These are phyloP conservation scores for Pseudozyma pruni DNA, from an alignment of 1,284 basidiomycete species.

Conservation along the genomic window DNA sequence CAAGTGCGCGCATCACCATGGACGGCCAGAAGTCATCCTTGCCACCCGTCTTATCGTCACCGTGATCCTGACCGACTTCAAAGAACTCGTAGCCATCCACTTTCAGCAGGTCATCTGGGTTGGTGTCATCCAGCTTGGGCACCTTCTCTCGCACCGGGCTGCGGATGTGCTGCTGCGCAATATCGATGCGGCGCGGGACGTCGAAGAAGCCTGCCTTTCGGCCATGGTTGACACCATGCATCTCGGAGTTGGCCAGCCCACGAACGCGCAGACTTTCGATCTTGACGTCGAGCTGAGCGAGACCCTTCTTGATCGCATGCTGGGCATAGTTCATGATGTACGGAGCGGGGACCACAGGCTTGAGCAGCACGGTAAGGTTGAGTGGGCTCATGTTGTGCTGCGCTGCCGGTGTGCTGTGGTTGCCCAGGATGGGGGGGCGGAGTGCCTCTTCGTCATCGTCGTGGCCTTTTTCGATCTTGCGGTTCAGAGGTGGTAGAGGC, in stretches of 20 bases:
- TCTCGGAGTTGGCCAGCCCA: slow-evolving; percentile 50
- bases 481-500: slow-evolving; percentile 52
- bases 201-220: slow-evolving; percentile 49
- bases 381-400: slow-evolving; percentile 52
- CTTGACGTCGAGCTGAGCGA: slow-evolving; percentile 57
- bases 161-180: slow-evolving; percentile 44
- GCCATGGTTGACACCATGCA: slow-evolving; percentile 35
- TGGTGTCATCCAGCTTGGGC: slow-evolving; percentile 46
- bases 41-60: slow-evolving; percentile 9
- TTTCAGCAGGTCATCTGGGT: slow-evolving; percentile 46
- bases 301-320: slow-evolving; percentile 43
- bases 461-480: slow-evolving; percentile 18
- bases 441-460: slow-evolving; percentile 22
- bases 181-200: slow-evolving; percentile 50
- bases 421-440: slow-evolving; percentile 43
- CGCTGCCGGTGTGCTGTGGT: slow-evolving; percentile 51
- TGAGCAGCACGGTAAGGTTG: slow-evolving; percentile 58
- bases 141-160: slow-evolving; percentile 49
- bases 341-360: slow-evolving; percentile 54
- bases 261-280: slow-evolving; percentile 51
- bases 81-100: slow-evolving; percentile 64
- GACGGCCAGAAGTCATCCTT: slow-evolving; percentile 10
- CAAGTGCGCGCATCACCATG: slow-evolving; percentile 49
- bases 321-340: slow-evolving; percentile 55
- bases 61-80: slow-evolving; percentile 48